Evolutionary conservation across 495 filamentous ascomycete species (phyloP).

Genomic region (Penicillium subrubescens): DNA sequence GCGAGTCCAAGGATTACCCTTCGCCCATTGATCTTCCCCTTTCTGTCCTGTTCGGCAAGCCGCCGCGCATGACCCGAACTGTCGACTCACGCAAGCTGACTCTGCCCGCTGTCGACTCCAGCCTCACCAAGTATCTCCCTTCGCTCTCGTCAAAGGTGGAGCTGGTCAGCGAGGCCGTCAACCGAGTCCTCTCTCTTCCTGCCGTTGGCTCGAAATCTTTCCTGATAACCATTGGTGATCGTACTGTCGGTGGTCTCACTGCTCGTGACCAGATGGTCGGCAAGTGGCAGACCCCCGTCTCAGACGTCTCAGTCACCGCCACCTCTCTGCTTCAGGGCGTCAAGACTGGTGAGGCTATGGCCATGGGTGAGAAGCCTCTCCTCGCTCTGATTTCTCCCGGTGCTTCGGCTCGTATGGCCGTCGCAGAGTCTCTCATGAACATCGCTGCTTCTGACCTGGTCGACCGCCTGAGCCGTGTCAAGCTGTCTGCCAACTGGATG

Average conservation of each 20-base stretch:
- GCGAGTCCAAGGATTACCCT: slow-evolving; percentile 74
- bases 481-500: slow-evolving; percentile 99
- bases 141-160: slow-evolving; percentile 59
- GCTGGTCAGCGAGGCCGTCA: slow-evolving; percentile 71
- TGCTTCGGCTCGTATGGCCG: slow-evolving; percentile 95
- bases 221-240: slow-evolving; percentile 93
- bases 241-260: slow-evolving; percentile 86
- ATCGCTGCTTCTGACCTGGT: slow-evolving; percentile 82
- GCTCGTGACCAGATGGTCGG: slow-evolving; percentile 95
- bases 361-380: slow-evolving; percentile 92
- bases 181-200: slow-evolving; percentile 80
- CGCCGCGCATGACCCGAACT: slow-evolving; percentile 77
- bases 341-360: slow-evolving; percentile 90
- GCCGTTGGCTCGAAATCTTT: slow-evolving; percentile 94
- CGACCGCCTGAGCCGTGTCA: slow-evolving; percentile 73
- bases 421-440: slow-evolving; percentile 92
- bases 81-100: slow-evolving; percentile 73
- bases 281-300: slow-evolving; percentile 92
- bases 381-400: slow-evolving; percentile 88
- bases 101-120: slow-evolving; percentile 73
- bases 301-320: slow-evolving; percentile 89
- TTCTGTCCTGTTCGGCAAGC: slow-evolving; percentile 88
- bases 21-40: slow-evolving; percentile 89
- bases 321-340: slow-evolving; percentile 72
- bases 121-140: slow-evolving; percentile 62